Percentiles rank a stretch among this genome's conserved stretches.
Conservation (phyloP, 1,139 yeast species). For the Barnettozyma hawaiiensis region DNA sequence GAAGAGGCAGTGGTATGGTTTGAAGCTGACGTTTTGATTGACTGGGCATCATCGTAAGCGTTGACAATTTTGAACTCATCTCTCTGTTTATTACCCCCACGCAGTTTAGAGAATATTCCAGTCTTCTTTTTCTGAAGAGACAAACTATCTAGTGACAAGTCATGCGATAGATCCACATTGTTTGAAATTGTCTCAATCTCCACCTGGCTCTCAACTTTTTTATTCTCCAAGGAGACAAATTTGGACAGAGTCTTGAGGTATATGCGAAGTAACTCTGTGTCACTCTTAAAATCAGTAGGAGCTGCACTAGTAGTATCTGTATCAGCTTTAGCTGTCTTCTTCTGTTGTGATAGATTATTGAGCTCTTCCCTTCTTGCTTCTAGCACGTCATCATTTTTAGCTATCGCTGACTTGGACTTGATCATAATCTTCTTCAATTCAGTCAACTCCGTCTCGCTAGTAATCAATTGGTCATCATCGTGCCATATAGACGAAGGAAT, state of each 20-base stretch:
- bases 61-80: slow-evolving; percentile 17
- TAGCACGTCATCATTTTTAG: slow-evolving; percentile 35
- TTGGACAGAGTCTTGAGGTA: slow-evolving; percentile 53
- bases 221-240: slow-evolving; percentile 69
- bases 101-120: slow-evolving; percentile 43
- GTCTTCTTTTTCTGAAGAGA: slow-evolving; percentile 44
- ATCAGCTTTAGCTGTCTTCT: slow-evolving; percentile 31
- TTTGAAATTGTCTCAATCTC: slow-evolving; percentile 86
- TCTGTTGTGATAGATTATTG: slow-evolving; percentile 32
- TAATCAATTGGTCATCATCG: slow-evolving; percentile 78
- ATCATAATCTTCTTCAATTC: slow-evolving; percentile 58
- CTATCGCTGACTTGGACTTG: slow-evolving; percentile 42
- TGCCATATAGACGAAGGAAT: slow-evolving; percentile 95
- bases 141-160: slow-evolving; percentile 45
- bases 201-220: slow-evolving; percentile 71
- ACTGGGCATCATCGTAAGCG: slow-evolving; percentile 18
- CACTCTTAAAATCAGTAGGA: slow-evolving; percentile 38
- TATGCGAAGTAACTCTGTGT: slow-evolving; percentile 49
- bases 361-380: slow-evolving; percentile 29
- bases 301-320: slow-evolving; percentile 29
- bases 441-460: slow-evolving; percentile 56
- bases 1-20: slow-evolving; percentile 21
- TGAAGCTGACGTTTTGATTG: slow-evolving; percentile 20
- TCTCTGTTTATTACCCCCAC: slow-evolving; percentile 8
- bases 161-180: slow-evolving; percentile 58